These are phyloP conservation scores for Ophiostoma quercus DNA, from an alignment of 2,329 filamentous ascomycete species.

Conservation along the genomic window DNA sequence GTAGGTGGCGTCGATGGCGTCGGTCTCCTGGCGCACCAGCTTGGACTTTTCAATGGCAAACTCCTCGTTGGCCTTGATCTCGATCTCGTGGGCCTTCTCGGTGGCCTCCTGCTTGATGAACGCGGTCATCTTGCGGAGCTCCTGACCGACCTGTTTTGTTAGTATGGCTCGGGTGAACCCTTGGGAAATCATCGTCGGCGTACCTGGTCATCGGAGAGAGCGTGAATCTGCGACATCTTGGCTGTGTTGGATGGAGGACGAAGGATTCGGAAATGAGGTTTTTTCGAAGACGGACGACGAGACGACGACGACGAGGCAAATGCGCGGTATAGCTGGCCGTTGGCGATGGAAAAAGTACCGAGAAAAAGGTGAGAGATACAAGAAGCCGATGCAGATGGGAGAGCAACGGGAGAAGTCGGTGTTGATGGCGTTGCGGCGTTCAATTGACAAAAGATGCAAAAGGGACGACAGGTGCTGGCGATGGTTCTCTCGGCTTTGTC, in stretches of 20 bases:
- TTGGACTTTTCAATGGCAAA: slow-evolving; percentile 99
- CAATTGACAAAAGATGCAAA: slow-evolving; percentile 10
- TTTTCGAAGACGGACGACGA: slow-evolving; percentile 10
- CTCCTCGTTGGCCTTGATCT: slow-evolving; percentile 97
- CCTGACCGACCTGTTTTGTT: slow-evolving; percentile 72
- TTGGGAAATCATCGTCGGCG: slow-evolving; percentile 26
- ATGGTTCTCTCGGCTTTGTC: slow-evolving; percentile 20
- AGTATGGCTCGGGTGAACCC: neutral
- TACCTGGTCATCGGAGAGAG: slow-evolving; percentile 97
- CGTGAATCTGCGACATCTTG: slow-evolving; percentile 79
- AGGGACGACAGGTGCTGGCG: neutral
- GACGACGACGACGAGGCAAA: neutral
- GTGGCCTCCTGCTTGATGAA: slow-evolving; percentile 99
- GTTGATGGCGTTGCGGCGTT: slow-evolving; percentile 4
- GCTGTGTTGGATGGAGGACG: slow-evolving; percentile 24
- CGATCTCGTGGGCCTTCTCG: slow-evolving; percentile 95
- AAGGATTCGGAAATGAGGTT: slow-evolving; percentile 24
- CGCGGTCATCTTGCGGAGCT: slow-evolving; percentile 99
- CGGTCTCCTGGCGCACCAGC: slow-evolving; percentile 91
- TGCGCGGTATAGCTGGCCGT: neutral
- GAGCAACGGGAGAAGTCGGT: neutral
- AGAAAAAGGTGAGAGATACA: neutral
- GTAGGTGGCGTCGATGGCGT: slow-evolving; percentile 86
- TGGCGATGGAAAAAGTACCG: neutral
- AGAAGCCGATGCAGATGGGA: neutral